phyloP scores from a whole-genome alignment of 345 rosid species.

The Eucalyptus leucophloia region DNA sequence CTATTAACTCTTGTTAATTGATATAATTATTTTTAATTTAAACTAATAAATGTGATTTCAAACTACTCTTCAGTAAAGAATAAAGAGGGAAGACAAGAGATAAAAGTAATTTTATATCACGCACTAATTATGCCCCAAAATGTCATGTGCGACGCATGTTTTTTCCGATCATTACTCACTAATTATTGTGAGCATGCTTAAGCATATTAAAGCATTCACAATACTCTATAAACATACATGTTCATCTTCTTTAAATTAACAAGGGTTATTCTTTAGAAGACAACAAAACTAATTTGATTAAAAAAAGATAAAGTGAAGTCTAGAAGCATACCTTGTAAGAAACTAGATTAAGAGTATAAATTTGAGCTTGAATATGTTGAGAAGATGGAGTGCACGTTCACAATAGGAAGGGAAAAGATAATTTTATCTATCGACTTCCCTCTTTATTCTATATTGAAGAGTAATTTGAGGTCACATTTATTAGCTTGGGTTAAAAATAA shows the following conservation, averaged over 20 bases:
- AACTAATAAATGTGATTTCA: not conserved
- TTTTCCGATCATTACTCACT: too few species aligned
- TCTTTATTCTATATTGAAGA: not conserved
- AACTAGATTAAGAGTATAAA: not conserved
- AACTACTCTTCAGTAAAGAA: not conserved
- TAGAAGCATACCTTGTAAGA: not conserved
- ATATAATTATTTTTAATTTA: too few species aligned
- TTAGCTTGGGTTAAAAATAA: not conserved
- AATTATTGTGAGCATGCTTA: too few species aligned
- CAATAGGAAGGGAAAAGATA: not conserved
- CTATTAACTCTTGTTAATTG: not conserved
- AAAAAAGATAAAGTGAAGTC: not conserved
- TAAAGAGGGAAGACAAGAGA: not conserved
- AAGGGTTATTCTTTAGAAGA: not conserved
- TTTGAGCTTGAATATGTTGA: not conserved
- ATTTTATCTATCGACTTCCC: not conserved
- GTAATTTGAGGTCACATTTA: not conserved
- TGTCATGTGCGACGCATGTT: too few species aligned
- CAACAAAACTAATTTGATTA: not conserved
- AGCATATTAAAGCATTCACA: too few species aligned
- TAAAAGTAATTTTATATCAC: too few species aligned
- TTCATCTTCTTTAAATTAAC: not conserved
- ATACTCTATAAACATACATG: not conserved
- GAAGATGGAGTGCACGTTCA: not conserved
- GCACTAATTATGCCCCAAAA: not conserved